These are phyloP conservation scores for Phytophthora cryptogea DNA, from an alignment of 352 stramenopile species.

Conservation along the genomic window DNA sequence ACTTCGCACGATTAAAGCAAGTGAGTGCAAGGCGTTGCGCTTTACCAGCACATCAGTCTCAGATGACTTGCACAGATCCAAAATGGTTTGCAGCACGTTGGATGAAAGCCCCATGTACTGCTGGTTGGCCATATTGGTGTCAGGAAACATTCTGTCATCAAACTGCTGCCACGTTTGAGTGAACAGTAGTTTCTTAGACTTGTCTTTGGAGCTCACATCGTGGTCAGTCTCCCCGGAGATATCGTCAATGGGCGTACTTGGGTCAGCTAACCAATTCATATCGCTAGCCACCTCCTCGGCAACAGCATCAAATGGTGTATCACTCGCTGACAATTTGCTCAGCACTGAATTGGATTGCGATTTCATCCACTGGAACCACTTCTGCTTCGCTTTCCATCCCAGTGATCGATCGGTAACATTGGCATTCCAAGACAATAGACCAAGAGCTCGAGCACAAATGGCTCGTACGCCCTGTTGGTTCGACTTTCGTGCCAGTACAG, in stretches of 20 bases:
- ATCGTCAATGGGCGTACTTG: slow-evolving; percentile 27
- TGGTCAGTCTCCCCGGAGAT: slow-evolving; percentile 48
- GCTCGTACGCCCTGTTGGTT: slow-evolving; percentile 40
- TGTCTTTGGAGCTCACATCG: slow-evolving; percentile 30
- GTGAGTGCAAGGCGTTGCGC: slow-evolving; percentile 61
- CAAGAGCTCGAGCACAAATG: slow-evolving; percentile 59
- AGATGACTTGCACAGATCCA: slow-evolving; percentile 45
- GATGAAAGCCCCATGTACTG: slow-evolving; percentile 67
- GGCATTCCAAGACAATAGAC: slow-evolving; percentile 69
- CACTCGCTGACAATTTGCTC: slow-evolving; percentile 26
- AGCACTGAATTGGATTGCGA: slow-evolving; percentile 41
- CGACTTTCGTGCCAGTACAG: slow-evolving; percentile 45
- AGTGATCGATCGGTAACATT: slow-evolving; percentile 58
- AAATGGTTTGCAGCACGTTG: slow-evolving; percentile 51
- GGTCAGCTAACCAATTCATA: slow-evolving; percentile 69
- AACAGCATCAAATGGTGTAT: slow-evolving; percentile 56
- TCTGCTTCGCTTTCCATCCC: slow-evolving; percentile 69
- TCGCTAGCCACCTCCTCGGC: slow-evolving; percentile 37
- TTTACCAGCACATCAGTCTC: slow-evolving; percentile 41
- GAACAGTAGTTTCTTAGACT: slow-evolving; percentile 60
- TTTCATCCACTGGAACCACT: slow-evolving; percentile 64
- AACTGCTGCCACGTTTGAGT: slow-evolving; percentile 58
- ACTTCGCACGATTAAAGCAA: slow-evolving; percentile 70
- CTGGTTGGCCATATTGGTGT: slow-evolving; percentile 61
- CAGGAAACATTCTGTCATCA: slow-evolving; percentile 41